These are phyloP conservation scores for Microsporum audouinii DNA, from an alignment of 2,329 filamentous ascomycete genomes.

Conservation along the genomic window DNA sequence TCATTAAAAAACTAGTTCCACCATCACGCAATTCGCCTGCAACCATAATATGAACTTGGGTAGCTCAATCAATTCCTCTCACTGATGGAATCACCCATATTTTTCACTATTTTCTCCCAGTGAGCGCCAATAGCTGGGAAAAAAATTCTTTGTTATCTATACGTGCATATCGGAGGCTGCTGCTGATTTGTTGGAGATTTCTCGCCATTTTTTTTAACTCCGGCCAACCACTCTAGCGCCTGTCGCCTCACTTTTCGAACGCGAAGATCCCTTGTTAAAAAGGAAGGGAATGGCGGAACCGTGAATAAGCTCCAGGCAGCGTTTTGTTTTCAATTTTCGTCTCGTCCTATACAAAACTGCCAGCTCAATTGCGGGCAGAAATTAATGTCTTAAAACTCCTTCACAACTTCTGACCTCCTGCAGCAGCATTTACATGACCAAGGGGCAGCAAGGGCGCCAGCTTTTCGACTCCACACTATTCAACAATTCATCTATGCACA, in stretches of 20 bases:
- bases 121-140: background rate
- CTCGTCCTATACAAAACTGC: slow-evolving; percentile 1
- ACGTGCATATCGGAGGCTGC: background rate
- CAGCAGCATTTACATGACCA: background rate
- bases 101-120: background rate
- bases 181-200: slow-evolving; percentile 3
- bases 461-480: slow-evolving; percentile 1
- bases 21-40: slow-evolving; percentile 3
- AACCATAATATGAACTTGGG: background rate
- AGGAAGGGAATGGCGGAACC: slow-evolving; percentile 2
- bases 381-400: background rate
- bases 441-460: slow-evolving; percentile 1
- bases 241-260: slow-evolving; percentile 5
- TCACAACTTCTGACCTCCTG: background rate
- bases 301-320: slow-evolving; percentile 2
- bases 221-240: background rate
- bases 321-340: slow-evolving; percentile 1
- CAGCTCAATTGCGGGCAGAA: background rate
- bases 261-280: slow-evolving; percentile 7
- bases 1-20: slow-evolving; percentile 1
- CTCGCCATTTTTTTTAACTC: slow-evolving; percentile 3
- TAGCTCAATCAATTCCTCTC: background rate
- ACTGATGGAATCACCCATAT: background rate
- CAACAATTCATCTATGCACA: slow-evolving; percentile 2
- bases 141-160: slow-evolving; percentile 1